These are phyloP conservation scores for Secale cereale DNA, from an alignment of 176 grass and related monocot genomes.

Conservation along the genomic window DNA sequence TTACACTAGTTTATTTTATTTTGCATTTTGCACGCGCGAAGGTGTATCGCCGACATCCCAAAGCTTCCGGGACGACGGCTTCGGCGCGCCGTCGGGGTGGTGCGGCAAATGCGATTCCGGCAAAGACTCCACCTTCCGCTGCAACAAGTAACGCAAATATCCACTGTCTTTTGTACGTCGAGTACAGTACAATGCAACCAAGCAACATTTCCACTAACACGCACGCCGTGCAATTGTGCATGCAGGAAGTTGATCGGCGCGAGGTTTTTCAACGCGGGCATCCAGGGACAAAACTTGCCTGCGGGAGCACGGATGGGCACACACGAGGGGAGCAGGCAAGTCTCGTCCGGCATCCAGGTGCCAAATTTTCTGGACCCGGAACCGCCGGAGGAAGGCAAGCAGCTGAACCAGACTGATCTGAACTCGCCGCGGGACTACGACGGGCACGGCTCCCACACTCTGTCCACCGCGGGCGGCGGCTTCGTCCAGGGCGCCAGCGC, in stretches of 20 bases:
- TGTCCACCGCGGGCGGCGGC: conserved; percentile 61
- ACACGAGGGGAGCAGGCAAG: no score
- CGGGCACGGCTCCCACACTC: conserved; percentile 68
- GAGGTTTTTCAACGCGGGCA: conserved; percentile 52
- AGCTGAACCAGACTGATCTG: conserved; percentile 17
- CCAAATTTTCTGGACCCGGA: neutral
- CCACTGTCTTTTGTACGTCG: no score
- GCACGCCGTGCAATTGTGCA: neutral
- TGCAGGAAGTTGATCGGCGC: conserved; percentile 71
- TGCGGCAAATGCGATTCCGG: neutral
- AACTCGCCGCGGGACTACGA: conserved; percentile 53
- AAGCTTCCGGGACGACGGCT: conserved; percentile 24
- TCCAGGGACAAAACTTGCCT: no score
- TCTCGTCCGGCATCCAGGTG: neutral
- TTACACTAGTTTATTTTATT: no score
- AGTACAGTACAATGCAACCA: neutral
- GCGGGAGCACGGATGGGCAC: no score
- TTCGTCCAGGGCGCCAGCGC: conserved; percentile 29
- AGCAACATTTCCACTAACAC: neutral
- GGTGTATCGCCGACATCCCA: conserved; percentile 34
- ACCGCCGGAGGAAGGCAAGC: neutral
- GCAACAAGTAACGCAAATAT: neutral
- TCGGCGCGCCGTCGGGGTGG: neutral
- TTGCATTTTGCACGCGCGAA: neutral
- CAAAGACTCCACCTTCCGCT: conserved; percentile 15